Percentiles rank a stretch among this genome's conserved stretches.
Evolutionary conservation across 2,329 filamentous ascomycete species (phyloP).

Genomic region (Microdochium bolleyi): DNA sequence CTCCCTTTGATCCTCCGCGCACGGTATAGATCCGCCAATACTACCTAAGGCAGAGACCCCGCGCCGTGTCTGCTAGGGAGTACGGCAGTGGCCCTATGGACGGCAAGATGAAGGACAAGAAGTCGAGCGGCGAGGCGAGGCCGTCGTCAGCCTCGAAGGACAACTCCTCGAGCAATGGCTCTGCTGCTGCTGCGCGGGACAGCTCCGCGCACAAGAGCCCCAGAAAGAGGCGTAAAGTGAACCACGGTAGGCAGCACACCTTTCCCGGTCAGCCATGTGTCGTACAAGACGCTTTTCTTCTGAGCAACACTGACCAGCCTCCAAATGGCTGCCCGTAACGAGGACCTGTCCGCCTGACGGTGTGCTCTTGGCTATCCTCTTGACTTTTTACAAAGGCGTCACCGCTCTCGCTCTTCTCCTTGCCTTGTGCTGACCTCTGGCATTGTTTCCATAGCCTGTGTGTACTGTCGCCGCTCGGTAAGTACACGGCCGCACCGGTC

Average conservation of each 20-base stretch:
- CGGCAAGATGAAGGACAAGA: neutral
- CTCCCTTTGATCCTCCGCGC: too few species aligned
- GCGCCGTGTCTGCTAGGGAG: neutral
- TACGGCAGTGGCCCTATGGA: neutral
- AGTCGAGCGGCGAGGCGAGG: constrained; percentile 11
- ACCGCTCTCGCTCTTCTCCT: constrained; percentile 20
- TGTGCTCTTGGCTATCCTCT: constrained; percentile 10
- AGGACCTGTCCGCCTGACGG: too few species aligned
- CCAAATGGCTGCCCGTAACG: too few species aligned
- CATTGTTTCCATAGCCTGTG: constrained; percentile 60
- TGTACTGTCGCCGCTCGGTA: constrained; percentile 86
- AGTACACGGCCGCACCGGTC: constrained; percentile 36
- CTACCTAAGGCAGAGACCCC: neutral
- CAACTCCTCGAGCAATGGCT: neutral
- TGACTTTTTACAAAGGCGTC: constrained; percentile 11
- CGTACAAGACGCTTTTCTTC: too few species aligned
- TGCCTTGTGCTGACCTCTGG: constrained; percentile 13
- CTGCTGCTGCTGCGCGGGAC: constrained; percentile 15
- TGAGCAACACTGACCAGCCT: too few species aligned
- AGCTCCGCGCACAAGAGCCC: constrained; percentile 46
- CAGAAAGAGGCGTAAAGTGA: constrained; percentile 83
- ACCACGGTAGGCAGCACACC: constrained; percentile 60
- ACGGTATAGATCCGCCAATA: too few species aligned
- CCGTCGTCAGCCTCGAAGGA: constrained; percentile 13
- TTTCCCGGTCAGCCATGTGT: constrained; percentile 13